Evolutionary conservation across 129 eudicot species (phyloP).

Genomic region (Escallonia rubra): DNA sequence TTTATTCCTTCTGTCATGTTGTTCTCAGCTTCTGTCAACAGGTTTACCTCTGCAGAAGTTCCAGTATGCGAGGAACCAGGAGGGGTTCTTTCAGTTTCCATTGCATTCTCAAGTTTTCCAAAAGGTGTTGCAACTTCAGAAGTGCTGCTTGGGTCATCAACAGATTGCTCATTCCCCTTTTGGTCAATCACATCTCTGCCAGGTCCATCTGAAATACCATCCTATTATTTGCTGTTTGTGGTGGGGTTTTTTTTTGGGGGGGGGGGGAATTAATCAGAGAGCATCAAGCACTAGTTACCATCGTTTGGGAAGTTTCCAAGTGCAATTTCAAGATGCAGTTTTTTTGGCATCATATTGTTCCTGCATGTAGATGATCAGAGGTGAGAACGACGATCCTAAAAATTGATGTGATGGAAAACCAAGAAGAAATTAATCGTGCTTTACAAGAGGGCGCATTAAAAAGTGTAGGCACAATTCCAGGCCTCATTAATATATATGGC

Average conservation of each 20-base stretch:
- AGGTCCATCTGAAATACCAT: constrained; percentile 51
- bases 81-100: constrained; percentile 22
- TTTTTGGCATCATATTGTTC: constrained; percentile 78
- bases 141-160: constrained; percentile 36
- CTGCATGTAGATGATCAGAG: constrained; percentile 32
- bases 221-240: too few species aligned
- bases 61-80: constrained; percentile 37
- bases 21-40: constrained; percentile 47
- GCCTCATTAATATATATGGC: too few species aligned
- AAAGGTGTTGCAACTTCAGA: constrained; percentile 31
- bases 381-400: neutral
- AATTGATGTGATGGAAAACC: too few species aligned
- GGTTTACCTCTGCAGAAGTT: constrained; percentile 30
- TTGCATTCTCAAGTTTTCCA: constrained; percentile 27
- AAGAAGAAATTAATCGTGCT: too few species aligned
- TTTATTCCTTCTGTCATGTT: constrained; percentile 31
- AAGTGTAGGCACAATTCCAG: too few species aligned
- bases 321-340: constrained; percentile 93
- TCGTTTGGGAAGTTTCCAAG: constrained; percentile 79
- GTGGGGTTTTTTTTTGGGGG: too few species aligned
- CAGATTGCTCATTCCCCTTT: constrained; percentile 63
- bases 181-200: constrained; percentile 54
- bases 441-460: too few species aligned
- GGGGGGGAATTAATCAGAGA: too few species aligned
- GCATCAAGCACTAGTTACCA: constrained; percentile 38